Percentiles rank a stretch among this genome's conserved stretches.
Conservation (phyloP, 202 grass and related monocot species). For the Zoysia matrella region DNA sequence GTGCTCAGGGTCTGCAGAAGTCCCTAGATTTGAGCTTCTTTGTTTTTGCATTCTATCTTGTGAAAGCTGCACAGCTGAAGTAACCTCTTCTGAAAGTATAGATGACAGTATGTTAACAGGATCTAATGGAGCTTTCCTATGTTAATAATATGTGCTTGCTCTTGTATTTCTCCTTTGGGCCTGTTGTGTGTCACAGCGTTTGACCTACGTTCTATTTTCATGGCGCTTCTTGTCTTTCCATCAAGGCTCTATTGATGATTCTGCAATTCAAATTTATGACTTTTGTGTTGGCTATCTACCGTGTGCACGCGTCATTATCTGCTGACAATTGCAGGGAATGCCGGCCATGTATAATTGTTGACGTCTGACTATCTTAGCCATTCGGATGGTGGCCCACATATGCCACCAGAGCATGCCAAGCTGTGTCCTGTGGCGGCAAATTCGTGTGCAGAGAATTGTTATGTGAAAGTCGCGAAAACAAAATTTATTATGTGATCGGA, state of each 20-base stretch:
- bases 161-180: slow-evolving; percentile 34
- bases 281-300: no score
- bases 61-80: slow-evolving; percentile 54
- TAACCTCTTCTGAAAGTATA: slow-evolving; percentile 51
- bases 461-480: no score
- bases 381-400: no score
- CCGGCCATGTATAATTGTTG: no score
- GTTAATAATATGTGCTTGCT: no score
- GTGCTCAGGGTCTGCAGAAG: slow-evolving; percentile 14
- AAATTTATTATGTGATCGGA: neutral
- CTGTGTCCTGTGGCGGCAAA: no score
- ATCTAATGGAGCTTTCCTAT: no score
- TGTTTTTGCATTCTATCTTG: slow-evolving; percentile 51
- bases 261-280: neutral
- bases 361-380: no score
- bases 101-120: slow-evolving; percentile 18
- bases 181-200: neutral
- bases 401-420: no score
- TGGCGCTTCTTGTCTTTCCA: neutral
- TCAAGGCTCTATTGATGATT: slow-evolving; percentile 7
- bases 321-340: no score
- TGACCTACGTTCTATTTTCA: neutral
- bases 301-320: no score
- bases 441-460: no score
- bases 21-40: slow-evolving; percentile 39